A percentile compares a stretch with the other conserved stretches of the same genome.
Evolutionary conservation across 73 alveolate species (phyloP).

Genomic region (Tetrahymena borealis): DNA sequence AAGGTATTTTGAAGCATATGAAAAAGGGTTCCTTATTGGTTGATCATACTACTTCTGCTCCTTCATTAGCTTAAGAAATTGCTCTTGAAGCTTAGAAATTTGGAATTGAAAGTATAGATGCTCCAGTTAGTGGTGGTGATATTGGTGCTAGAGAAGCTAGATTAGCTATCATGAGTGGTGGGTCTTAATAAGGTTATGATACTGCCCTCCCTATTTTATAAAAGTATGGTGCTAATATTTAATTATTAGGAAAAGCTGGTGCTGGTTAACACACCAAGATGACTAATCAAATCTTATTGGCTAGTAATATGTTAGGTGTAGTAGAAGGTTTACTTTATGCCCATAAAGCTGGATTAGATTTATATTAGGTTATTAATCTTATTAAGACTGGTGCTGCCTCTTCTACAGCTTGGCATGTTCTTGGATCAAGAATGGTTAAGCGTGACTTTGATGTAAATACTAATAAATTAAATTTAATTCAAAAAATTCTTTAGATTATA

Average conservation of each 20-base stretch:
- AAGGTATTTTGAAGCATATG: constrained; percentile 75
- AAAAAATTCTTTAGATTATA: background rate
- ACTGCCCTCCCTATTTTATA: constrained; percentile 42
- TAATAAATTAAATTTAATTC: background rate
- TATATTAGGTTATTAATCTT: constrained; percentile 51
- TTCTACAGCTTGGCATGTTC: constrained; percentile 52
- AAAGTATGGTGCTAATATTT: constrained; percentile 57
- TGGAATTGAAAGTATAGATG: constrained; percentile 68
- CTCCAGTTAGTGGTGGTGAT: constrained; percentile 93
- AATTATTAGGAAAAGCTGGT: constrained; percentile 74
- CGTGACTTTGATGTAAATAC: constrained; percentile 51
- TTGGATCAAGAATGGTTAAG: constrained; percentile 70
- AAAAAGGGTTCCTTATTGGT: constrained; percentile 59
- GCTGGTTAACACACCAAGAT: constrained; percentile 81
- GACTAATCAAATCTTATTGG: constrained; percentile 72
- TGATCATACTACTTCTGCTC: constrained; percentile 89
- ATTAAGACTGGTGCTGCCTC: constrained; percentile 78
- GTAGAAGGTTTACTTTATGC: constrained; percentile 79
- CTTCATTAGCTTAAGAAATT: constrained; percentile 63
- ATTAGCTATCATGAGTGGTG: constrained; percentile 82
- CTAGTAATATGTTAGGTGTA: constrained; percentile 75
- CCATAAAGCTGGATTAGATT: constrained; percentile 73
- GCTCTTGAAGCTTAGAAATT: constrained; percentile 41
- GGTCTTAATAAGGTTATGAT: constrained; percentile 56
- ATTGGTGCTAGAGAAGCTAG: constrained; percentile 84